Percentiles rank a stretch among this genome's conserved stretches.
Evolutionary conservation across 345 rosid genomes (phyloP).

Genomic region (Cardamine resedifolia): DNA sequence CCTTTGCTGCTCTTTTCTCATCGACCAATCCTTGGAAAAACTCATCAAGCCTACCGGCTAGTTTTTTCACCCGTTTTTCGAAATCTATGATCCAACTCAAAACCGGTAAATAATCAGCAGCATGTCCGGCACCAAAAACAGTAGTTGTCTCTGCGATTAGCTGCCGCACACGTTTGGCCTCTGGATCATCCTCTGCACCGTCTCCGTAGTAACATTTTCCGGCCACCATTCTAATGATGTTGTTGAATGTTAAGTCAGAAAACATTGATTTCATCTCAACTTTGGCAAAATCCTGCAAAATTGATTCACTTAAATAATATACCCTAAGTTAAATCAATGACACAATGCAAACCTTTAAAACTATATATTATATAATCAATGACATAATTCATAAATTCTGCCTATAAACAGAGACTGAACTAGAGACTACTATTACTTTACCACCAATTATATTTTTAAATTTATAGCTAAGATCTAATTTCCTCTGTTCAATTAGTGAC

Average conservation of each 20-base stretch:
- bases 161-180: background rate
- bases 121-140: background rate
- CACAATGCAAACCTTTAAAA: background rate
- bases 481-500: background rate
- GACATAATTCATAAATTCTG: background rate
- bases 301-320: too few relatives aligned
- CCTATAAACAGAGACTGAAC: too few relatives aligned
- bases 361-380: too few relatives aligned
- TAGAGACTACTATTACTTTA: too few relatives aligned
- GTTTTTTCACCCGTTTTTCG: background rate
- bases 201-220: slow-evolving; percentile 10
- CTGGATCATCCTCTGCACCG: background rate
- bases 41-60: slow-evolving; percentile 36
- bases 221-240: slow-evolving; percentile 4
- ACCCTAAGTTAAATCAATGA: background rate
- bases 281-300: background rate
- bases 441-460: too few relatives aligned
- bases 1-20: slow-evolving; percentile 34
- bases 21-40: slow-evolving; percentile 56
- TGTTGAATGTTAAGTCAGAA: slow-evolving; percentile 1
- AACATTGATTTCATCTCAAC: slow-evolving; percentile 8
- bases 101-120: background rate
- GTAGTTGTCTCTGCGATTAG: background rate
- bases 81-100: background rate
- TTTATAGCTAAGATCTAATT: background rate